A percentile compares a stretch with the other conserved stretches of the same genome.
phyloP scores from a whole-genome alignment of 805 yeast genomes.

The Lipomyces yamanashiensis region DNA sequence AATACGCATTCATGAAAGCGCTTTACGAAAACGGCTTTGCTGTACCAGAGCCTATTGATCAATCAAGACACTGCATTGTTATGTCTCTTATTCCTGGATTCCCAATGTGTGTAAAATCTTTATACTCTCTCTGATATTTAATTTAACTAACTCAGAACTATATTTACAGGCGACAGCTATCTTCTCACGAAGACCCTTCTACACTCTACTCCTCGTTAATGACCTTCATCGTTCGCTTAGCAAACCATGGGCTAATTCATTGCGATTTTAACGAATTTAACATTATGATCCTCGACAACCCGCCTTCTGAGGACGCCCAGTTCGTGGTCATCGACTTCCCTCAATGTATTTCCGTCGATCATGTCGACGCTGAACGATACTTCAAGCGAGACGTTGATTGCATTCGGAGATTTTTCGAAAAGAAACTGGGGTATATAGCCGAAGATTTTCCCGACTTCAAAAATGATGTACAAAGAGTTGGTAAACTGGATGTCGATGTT shows the following conservation, averaged over 20 bases:
- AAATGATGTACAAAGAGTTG: conserved; percentile 72
- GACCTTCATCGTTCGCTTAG: conserved; percentile 83
- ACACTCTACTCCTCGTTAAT: conserved; percentile 81
- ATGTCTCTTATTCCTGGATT: conserved; percentile 73
- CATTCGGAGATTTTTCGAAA: conserved; percentile 78
- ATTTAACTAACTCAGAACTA: background rate
- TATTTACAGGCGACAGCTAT: conserved; percentile 57
- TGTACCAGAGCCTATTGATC: conserved; percentile 89
- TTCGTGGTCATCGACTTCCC: conserved; percentile 97
- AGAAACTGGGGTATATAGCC: conserved; percentile 77
- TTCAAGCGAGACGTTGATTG: conserved; percentile 94
- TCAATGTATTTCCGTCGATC: conserved; percentile 93
- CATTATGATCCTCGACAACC: conserved; percentile 73
- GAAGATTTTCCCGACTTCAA: conserved; percentile 80
- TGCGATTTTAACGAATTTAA: conserved; percentile 98
- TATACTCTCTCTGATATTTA: background rate
- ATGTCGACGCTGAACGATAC: conserved; percentile 82
- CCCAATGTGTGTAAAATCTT: conserved; percentile 21
- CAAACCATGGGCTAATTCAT: conserved; percentile 87
- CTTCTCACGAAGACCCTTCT: conserved; percentile 69
- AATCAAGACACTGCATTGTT: conserved; percentile 86
- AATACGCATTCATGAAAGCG: conserved; percentile 83
- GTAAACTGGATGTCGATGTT: conserved; percentile 78
- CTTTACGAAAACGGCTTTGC: conserved; percentile 74
- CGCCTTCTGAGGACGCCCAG: conserved; percentile 56